These are phyloP conservation scores for Coemansia sp. DNA, from an alignment of 192 early-diverging fungal genomes.

Conservation along the genomic window DNA sequence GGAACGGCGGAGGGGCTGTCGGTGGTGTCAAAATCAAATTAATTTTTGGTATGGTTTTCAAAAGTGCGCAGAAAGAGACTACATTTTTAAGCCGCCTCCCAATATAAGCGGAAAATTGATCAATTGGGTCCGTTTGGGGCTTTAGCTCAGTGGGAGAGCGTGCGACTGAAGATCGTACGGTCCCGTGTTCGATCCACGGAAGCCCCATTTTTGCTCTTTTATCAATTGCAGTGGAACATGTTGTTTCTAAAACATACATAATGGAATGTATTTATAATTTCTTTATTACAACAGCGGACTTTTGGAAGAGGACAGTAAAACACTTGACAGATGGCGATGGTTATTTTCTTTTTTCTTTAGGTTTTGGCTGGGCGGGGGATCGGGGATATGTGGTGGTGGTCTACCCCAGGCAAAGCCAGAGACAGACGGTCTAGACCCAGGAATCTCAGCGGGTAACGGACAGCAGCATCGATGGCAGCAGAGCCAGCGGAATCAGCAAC, in stretches of 20 bases:
- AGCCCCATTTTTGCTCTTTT: conserved; percentile 24
- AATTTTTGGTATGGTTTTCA: too few relatives aligned
- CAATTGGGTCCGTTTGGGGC: conserved; percentile 2
- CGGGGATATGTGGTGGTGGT: not conserved
- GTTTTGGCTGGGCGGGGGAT: not conserved
- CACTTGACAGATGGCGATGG: not conserved
- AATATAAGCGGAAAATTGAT: too few relatives aligned
- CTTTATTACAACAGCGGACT: not conserved
- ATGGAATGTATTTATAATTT: not conserved
- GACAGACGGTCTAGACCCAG: not conserved
- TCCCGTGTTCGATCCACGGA: conserved; percentile 48
- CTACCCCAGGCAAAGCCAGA: not conserved
- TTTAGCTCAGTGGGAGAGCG: conserved; percentile 46
- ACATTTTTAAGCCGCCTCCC: too few relatives aligned
- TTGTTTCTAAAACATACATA: too few relatives aligned
- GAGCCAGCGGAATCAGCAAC: conserved; percentile 7
- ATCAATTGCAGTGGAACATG: not conserved
- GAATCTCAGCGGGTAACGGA: conserved; percentile 9
- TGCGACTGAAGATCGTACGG: conserved; percentile 44
- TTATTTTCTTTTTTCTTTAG: not conserved
- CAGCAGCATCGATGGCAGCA: not conserved
- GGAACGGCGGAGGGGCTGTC: too few relatives aligned
- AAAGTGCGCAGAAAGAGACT: too few relatives aligned
- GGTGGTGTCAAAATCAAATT: too few relatives aligned
- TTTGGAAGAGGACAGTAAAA: not conserved